Base-by-base conservation (phyloP, 768 basidiomycete genomes). In the Leccinum arenicola region DNA sequence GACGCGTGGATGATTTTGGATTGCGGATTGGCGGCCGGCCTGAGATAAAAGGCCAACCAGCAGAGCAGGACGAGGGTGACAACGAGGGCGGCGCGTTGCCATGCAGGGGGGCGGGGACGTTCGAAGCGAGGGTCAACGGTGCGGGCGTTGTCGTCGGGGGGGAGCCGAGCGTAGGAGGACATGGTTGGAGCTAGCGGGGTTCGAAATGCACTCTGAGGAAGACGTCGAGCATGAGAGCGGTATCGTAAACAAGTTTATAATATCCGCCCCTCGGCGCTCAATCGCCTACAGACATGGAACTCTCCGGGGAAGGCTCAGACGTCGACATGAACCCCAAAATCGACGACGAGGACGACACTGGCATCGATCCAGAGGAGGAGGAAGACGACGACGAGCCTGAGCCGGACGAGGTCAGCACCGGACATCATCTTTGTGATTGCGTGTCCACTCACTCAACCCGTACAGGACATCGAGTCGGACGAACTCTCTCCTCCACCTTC, bases 1-100 rank as follows among this genome's bases (percentile, higher is more conserved):
- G 78, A 76, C 8, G 89, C 86, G 66, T 89, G 78, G 10, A 90
- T 70, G 40, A 88, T 67, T 49, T 84, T 73, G 9, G 82, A 74
- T 60, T 77, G 73, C 0, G 66, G 57, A 60, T 40, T 66, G 36
- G 52, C 51, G 4, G 69, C 49, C 0, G 67, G 62, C 21, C 61
- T 61, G 29, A 82, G 57, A 21, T 73, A 70, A 27, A 79, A 71
- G 6, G 70, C 76, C 8, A 81, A 53, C 80, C 79, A 84, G 55
- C 82, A 76, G 54, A 83, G 63, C 9, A 78, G 53, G 3, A 76
- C 59, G 27, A 82, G 59, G 54, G 78, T 69, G 3, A 77, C 27
- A 14, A 87, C 56, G 25, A 86, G 69, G 0, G 75, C 73, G 0
- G 75, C 66, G 23, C 84, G 77, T 62, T 81, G 85, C 74, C 80